These are phyloP conservation scores for Leccinum subgranulosum DNA, from an alignment of 768 basidiomycete genomes.

Conservation along the genomic window DNA sequence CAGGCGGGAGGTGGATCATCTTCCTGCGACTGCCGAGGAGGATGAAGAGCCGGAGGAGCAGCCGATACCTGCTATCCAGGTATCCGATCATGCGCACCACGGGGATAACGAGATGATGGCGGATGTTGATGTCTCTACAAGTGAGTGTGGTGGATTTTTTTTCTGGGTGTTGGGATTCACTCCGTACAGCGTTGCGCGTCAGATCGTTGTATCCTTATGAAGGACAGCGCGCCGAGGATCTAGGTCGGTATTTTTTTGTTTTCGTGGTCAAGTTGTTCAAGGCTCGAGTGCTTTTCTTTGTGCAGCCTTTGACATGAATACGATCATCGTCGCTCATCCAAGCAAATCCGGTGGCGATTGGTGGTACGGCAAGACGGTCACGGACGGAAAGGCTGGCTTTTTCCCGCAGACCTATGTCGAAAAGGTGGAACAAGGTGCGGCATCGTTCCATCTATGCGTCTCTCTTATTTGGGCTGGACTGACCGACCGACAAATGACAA, in stretches of 20 bases:
- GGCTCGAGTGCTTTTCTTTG: not conserved
- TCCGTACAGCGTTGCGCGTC: conserved; percentile 59
- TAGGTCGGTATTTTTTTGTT: conserved; percentile 54
- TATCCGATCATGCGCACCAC: conserved; percentile 45
- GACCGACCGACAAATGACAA: not conserved
- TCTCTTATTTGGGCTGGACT: not conserved
- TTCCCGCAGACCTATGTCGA: conserved; percentile 91
- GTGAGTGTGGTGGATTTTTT: conserved; percentile 36
- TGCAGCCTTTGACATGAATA: conserved; percentile 76
- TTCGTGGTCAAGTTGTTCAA: conserved; percentile 1
- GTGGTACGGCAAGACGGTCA: conserved; percentile 82
- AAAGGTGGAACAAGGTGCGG: conserved; percentile 57
- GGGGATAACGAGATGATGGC: conserved; percentile 51
- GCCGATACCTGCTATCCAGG: conserved; percentile 53
- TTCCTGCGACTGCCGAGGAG: conserved; percentile 59
- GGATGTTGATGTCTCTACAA: conserved; percentile 65
- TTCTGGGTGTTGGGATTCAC: not conserved
- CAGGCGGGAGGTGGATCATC: conserved; percentile 38
- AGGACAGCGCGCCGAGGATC: conserved; percentile 84
- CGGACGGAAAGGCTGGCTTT: conserved; percentile 70
- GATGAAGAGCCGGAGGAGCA: conserved; percentile 35
- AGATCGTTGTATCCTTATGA: conserved; percentile 83
- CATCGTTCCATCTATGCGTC: not conserved
- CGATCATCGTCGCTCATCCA: conserved; percentile 76
- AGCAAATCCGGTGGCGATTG: conserved; percentile 85